phyloP scores from a whole-genome alignment of 306 rosid species.

The Geum urbanum region DNA sequence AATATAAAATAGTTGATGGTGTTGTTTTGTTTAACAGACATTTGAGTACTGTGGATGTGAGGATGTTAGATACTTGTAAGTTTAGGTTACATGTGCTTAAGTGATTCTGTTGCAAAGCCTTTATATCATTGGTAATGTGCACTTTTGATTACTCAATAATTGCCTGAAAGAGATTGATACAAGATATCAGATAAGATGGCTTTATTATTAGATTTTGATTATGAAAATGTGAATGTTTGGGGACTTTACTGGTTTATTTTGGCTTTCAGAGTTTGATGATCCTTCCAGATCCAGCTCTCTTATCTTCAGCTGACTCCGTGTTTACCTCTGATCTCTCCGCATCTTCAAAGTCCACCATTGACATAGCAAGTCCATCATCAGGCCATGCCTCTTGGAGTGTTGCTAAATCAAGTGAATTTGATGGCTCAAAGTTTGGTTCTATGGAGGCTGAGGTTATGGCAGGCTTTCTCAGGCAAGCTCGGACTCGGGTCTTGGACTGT shows the following conservation, averaged over 20 bases:
- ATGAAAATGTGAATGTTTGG: background rate
- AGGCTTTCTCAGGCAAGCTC: slow-evolving; percentile 32
- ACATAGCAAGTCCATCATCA: background rate
- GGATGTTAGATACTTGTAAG: background rate
- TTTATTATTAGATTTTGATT: background rate
- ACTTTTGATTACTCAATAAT: background rate
- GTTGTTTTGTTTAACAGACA: no score
- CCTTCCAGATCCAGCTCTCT: slow-evolving; percentile 2
- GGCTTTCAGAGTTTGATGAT: background rate
- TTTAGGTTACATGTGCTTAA: background rate
- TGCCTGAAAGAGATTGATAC: background rate
- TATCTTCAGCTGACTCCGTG: background rate
- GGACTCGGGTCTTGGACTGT: slow-evolving; percentile 33
- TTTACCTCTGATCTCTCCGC: slow-evolving; percentile 1
- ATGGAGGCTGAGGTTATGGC: slow-evolving; percentile 38
- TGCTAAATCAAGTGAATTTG: background rate
- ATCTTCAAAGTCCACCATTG: slow-evolving; percentile 5
- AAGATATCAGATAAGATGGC: background rate
- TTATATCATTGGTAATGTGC: background rate
- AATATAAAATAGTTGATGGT: no score
- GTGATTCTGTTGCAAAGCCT: background rate
- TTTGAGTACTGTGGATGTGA: background rate
- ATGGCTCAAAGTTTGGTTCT: slow-evolving; percentile 8
- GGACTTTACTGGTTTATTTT: background rate
- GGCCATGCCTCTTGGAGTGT: background rate